phyloP scores from a whole-genome alignment of 2,329 filamentous ascomycete species.

The Aureobasidium sp. region DNA sequence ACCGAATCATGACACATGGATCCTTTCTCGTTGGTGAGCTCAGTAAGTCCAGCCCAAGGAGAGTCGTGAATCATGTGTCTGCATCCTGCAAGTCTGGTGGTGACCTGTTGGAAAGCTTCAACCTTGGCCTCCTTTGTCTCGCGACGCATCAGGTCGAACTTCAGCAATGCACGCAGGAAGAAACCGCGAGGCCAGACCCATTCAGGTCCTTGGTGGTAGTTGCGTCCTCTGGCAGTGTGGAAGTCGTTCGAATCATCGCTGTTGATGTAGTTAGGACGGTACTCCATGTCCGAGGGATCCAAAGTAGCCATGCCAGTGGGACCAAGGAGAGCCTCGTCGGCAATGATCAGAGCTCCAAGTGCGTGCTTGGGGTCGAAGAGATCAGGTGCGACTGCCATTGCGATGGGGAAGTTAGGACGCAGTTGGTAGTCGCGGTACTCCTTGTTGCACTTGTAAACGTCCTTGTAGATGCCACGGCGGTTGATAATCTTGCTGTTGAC shows the following conservation, averaged over 20 bases:
- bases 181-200: constrained; percentile 98
- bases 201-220: constrained; percentile 97
- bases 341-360: constrained; percentile 68
- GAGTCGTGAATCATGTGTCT: constrained; percentile 75
- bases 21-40: constrained; percentile 87
- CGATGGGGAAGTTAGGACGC: constrained; percentile 86
- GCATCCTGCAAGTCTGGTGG: constrained; percentile 70
- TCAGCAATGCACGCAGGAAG: constrained; percentile 83
- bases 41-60: constrained; percentile 83
- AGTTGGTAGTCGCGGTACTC: constrained; percentile 98
- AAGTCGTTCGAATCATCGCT: constrained; percentile 89
- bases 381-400: constrained; percentile 87
- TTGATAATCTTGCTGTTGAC: constrained; percentile 75
- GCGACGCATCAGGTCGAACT: constrained; percentile 76
- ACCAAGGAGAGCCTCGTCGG: constrained; percentile 66
- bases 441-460: constrained; percentile 87
- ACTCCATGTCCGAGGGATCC: constrained; percentile 86
- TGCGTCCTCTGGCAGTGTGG: constrained; percentile 84
- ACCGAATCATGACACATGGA: constrained; percentile 81
- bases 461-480: constrained; percentile 95
- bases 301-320: constrained; percentile 94
- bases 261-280: constrained; percentile 91
- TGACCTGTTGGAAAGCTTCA: constrained; percentile 93
- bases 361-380: constrained; percentile 77
- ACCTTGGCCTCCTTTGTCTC: constrained; percentile 61